A percentile compares a stretch with the other conserved stretches of the same genome.
Conservation (phyloP, 129 eudicot species). For the Flaveria robusta region DNA sequence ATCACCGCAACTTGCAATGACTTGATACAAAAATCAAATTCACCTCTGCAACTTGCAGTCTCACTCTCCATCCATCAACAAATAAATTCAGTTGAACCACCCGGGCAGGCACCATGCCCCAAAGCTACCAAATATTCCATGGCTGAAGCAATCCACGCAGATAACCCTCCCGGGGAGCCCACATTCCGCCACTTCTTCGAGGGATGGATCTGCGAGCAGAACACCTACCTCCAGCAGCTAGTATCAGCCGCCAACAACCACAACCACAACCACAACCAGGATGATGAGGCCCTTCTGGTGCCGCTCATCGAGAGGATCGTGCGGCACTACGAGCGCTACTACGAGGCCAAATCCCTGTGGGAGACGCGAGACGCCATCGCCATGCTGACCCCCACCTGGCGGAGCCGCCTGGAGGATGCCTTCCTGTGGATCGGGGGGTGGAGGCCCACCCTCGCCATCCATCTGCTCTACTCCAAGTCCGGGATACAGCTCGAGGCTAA, state of each 20-base stretch:
- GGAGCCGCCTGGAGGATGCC: constrained; percentile 53
- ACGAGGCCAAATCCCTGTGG: constrained; percentile 44
- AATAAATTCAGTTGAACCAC: too few species aligned
- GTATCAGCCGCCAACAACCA: constrained; percentile 35
- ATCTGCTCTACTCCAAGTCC: constrained; percentile 56
- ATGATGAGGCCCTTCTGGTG: background rate
- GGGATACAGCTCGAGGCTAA: constrained; percentile 56
- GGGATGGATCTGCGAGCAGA: constrained; percentile 58
- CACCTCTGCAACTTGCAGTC: too few species aligned
- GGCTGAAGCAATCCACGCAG: too few species aligned
- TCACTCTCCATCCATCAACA: too few species aligned
- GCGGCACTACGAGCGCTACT: constrained; percentile 57
- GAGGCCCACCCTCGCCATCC: constrained; percentile 74
- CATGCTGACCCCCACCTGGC: constrained; percentile 57
- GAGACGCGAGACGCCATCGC: constrained; percentile 37
- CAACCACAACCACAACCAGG: background rate
- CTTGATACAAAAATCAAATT: too few species aligned
- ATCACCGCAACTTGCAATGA: too few species aligned
- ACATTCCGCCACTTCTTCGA: constrained; percentile 60
- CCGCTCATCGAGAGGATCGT: constrained; percentile 40
- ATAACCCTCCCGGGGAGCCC: background rate
- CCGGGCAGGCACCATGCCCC: too few species aligned
- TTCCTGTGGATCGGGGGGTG: constrained; percentile 80
- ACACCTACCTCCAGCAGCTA: constrained; percentile 46
- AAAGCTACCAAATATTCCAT: too few species aligned